These are phyloP conservation scores for Cutaneotrichosporon arboriforme DNA, from an alignment of 1,284 basidiomycete genomes.

Conservation along the genomic window DNA sequence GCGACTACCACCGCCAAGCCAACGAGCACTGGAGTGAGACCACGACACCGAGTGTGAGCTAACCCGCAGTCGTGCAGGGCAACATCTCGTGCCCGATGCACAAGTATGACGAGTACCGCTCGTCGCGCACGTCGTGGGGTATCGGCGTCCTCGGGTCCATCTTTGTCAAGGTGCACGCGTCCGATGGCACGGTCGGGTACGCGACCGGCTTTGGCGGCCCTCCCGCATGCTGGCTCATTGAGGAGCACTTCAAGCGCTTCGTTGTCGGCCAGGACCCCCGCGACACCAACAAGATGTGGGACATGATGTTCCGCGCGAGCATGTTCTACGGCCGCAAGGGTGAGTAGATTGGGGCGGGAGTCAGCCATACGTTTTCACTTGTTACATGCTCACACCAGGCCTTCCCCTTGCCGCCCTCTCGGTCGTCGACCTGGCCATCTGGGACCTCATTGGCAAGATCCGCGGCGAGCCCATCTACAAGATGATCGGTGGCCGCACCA, in stretches of 20 bases:
- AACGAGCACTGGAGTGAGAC: constrained; percentile 46
- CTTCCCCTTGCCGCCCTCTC: constrained; percentile 52
- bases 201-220: constrained; percentile 55
- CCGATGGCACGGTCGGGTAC: constrained; percentile 52
- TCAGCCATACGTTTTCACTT: neutral
- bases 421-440: constrained; percentile 54
- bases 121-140: constrained; percentile 51
- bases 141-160: constrained; percentile 51
- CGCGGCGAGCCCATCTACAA: constrained; percentile 56
- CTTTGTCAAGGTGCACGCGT: constrained; percentile 52
- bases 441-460: constrained; percentile 56
- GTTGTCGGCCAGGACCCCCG: constrained; percentile 54
- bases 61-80: constrained; percentile 36
- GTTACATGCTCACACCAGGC: constrained; percentile 27
- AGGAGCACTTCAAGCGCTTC: constrained; percentile 55
- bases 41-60: neutral
- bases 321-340: constrained; percentile 56
- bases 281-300: constrained; percentile 52
- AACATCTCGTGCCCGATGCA: constrained; percentile 51
- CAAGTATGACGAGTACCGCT: constrained; percentile 51
- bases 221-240: constrained; percentile 56
- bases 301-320: constrained; percentile 50
- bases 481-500: constrained; percentile 54
- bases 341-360: constrained; percentile 10
- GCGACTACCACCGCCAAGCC: constrained; percentile 53